Percentiles rank a stretch among this genome's conserved stretches.
These are phyloP conservation scores for Parsonsia alboflavescens DNA, from an alignment of 257 asterid genomes.

Conservation along the genomic window DNA sequence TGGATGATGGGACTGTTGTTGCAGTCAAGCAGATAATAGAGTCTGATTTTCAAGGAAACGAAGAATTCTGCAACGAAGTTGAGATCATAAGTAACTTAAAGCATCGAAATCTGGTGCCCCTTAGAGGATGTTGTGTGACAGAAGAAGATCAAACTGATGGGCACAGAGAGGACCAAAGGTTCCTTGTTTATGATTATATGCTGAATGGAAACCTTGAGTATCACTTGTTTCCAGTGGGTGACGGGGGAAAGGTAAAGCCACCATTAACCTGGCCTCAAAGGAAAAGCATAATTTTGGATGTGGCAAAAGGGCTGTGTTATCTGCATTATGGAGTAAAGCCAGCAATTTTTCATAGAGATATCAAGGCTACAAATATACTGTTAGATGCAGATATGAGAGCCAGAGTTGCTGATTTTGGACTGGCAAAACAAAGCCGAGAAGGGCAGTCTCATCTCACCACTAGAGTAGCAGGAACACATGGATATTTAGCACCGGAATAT, in stretches of 20 bases:
- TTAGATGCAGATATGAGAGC: slow-evolving; percentile 83
- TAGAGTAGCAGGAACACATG: slow-evolving; percentile 90
- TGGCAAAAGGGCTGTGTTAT: slow-evolving; percentile 70
- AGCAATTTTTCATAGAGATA: slow-evolving; percentile 75
- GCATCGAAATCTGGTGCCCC: slow-evolving; percentile 84
- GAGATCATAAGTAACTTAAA: slow-evolving; percentile 86
- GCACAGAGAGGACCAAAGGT: slow-evolving; percentile 44
- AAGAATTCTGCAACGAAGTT: slow-evolving; percentile 84
- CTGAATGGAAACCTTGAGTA: slow-evolving; percentile 84
- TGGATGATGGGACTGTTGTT: slow-evolving; percentile 63
- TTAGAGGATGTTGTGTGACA: slow-evolving; percentile 79
- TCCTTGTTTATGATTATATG: slow-evolving; percentile 86
- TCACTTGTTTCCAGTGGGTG: slow-evolving; percentile 41
- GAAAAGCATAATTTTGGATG: slow-evolving; percentile 71
- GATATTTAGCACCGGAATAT: slow-evolving; percentile 87
- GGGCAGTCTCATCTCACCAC: slow-evolving; percentile 89
- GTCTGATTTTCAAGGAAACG: slow-evolving; percentile 67
- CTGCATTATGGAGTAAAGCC: slow-evolving; percentile 85
- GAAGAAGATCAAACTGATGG: slow-evolving; percentile 30
- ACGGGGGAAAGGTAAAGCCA: slow-evolving; percentile 13
- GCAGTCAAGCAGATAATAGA: slow-evolving; percentile 75
- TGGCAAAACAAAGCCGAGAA: slow-evolving; percentile 66
- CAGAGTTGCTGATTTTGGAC: slow-evolving; percentile 86
- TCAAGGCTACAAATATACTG: slow-evolving; percentile 78
- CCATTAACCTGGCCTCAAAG: slow-evolving; percentile 78